phyloP scores from a whole-genome alignment of 1,139 yeast genomes.

The Meyerozyma guilliermondii region DNA sequence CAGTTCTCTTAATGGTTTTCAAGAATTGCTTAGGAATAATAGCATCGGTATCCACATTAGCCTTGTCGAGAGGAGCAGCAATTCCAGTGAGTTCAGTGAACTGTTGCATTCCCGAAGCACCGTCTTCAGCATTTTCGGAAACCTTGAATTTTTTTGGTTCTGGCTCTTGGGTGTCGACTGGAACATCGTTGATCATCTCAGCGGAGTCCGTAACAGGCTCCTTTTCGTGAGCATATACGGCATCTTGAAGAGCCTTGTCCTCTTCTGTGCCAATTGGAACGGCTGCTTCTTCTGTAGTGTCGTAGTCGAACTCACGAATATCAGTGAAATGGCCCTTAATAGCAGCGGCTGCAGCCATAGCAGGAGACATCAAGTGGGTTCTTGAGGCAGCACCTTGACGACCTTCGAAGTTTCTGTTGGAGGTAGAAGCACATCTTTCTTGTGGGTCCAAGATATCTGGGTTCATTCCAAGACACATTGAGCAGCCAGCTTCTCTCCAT shows the following conservation, averaged over 20 bases:
- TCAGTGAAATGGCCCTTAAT: slow-evolving; percentile 87
- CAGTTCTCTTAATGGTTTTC: slow-evolving; percentile 96
- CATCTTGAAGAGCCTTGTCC: slow-evolving; percentile 59
- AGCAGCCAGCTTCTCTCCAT: slow-evolving; percentile 99
- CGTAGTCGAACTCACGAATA: slow-evolving; percentile 73
- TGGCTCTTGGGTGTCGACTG: slow-evolving; percentile 37
- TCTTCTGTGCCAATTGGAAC: slow-evolving; percentile 49
- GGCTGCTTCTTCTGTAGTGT: slow-evolving; percentile 55
- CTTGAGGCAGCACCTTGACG: slow-evolving; percentile 98
- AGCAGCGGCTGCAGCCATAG: slow-evolving; percentile 99
- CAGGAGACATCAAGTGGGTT: slow-evolving; percentile 97
- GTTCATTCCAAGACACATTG: slow-evolving; percentile 99
- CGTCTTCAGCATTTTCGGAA: slow-evolving; percentile 18
- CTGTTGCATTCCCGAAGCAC: slow-evolving; percentile 59
- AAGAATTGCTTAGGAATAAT: slow-evolving; percentile 97
- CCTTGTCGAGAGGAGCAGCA: slow-evolving; percentile 91
- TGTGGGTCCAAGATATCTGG: slow-evolving; percentile 92
- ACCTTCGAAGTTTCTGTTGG: slow-evolving; percentile 97
- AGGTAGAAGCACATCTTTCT: slow-evolving; percentile 97
- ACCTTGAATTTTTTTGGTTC: slow-evolving; percentile 21
- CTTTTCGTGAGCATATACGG: slow-evolving; percentile 67
- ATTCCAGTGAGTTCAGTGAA: slow-evolving; percentile 74
- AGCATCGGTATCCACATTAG: slow-evolving; percentile 97
- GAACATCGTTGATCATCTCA: slow-evolving; percentile 57
- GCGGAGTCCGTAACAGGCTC: slow-evolving; percentile 43